Evolutionary conservation across 352 stramenopile species (phyloP).

Genomic region (Phytophthora pluvialis): DNA sequence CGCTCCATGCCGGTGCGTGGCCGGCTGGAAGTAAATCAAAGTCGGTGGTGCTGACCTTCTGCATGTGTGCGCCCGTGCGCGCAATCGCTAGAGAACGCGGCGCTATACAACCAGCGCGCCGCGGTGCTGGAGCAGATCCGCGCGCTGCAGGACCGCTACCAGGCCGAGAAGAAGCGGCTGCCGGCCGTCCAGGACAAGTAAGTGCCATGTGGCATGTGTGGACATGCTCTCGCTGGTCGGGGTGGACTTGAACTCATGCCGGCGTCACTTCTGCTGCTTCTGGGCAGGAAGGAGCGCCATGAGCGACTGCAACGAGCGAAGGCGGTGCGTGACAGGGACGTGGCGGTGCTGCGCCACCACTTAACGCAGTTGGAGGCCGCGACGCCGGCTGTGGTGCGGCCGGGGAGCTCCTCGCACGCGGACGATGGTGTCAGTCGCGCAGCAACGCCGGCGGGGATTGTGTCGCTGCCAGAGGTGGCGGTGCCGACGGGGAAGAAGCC

Average conservation of each 20-base stretch:
- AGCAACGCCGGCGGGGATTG: constrained; percentile 13
- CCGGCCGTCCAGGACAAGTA: constrained; percentile 61
- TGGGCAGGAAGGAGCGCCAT: constrained; percentile 48
- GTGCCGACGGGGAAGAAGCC: background rate
- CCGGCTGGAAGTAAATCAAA: constrained; percentile 7
- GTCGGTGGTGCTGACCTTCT: constrained; percentile 12
- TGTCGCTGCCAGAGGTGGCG: constrained; percentile 21
- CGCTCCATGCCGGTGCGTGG: constrained; percentile 41
- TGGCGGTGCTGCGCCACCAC: constrained; percentile 32
- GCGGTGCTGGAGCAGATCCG: constrained; percentile 44
- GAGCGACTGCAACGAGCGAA: constrained; percentile 56
- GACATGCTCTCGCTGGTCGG: background rate
- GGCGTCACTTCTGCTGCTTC: constrained; percentile 9
- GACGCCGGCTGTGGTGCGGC: constrained; percentile 14
- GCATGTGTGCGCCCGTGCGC: constrained; percentile 2
- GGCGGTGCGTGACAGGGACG: constrained; percentile 29
- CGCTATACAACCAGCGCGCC: constrained; percentile 43
- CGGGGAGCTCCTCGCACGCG: constrained; percentile 9
- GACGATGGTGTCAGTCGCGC: constrained; percentile 5
- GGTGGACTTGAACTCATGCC: constrained; percentile 1
- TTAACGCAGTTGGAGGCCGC: constrained; percentile 39
- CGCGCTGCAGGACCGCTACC: constrained; percentile 44
- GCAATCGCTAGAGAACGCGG: constrained; percentile 36
- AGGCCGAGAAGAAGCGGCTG: constrained; percentile 55
- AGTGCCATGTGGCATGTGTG: background rate